Percentiles rank a stretch among this genome's conserved stretches.
Evolutionary conservation across 2,329 filamentous ascomycete species (phyloP).

Genomic region (Fusarium clavum): DNA sequence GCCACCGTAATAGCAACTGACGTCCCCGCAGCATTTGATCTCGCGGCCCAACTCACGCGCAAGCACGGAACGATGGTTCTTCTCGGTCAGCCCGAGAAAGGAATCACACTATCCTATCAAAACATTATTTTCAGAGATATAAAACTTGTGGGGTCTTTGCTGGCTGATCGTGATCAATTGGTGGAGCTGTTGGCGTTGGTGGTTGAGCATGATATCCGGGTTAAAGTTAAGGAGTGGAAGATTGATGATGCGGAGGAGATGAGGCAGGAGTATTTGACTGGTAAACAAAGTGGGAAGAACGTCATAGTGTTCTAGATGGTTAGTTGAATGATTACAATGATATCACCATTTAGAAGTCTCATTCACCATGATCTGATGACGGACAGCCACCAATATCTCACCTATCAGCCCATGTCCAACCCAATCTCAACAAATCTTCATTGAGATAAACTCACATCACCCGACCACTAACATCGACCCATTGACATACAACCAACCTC

Average conservation of each 20-base stretch:
- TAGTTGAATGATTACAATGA: too few relatives aligned
- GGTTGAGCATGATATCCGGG: background rate
- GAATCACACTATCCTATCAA: background rate
- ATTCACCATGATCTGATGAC: background rate
- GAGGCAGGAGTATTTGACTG: slow-evolving; percentile 9
- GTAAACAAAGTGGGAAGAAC: slow-evolving; percentile 1
- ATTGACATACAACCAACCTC: background rate
- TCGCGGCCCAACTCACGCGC: slow-evolving; percentile 5
- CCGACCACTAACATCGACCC: background rate
- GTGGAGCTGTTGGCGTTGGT: slow-evolving; percentile 1
- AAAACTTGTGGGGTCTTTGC: background rate
- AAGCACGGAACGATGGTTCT: slow-evolving; percentile 23
- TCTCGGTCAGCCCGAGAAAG: slow-evolving; percentile 9
- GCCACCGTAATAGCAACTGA: slow-evolving; percentile 8
- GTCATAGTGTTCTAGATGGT: background rate
- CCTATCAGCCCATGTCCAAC: background rate
- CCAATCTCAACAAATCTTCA: slow-evolving; percentile 1
- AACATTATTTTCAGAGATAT: slow-evolving; percentile 10
- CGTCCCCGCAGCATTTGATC: background rate
- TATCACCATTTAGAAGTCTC: too few relatives aligned
- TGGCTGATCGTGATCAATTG: background rate
- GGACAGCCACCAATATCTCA: background rate
- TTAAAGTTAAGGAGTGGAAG: slow-evolving; percentile 19
- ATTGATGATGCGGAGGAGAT: slow-evolving; percentile 13
- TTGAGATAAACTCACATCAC: background rate